These are phyloP conservation scores for Rubroboletus satanas DNA, from an alignment of 768 basidiomycete species.

Conservation along the genomic window DNA sequence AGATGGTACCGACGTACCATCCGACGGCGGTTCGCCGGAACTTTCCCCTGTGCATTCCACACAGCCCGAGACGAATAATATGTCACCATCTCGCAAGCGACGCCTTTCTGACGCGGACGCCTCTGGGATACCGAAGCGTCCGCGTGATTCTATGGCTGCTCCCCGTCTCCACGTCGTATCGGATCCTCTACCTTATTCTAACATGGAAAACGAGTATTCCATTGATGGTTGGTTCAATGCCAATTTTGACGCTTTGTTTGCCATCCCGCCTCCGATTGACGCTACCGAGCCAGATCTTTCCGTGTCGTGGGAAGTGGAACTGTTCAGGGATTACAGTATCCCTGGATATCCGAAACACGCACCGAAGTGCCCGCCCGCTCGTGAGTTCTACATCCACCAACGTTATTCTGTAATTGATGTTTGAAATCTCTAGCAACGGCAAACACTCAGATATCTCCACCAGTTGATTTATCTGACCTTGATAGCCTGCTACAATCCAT, in stretches of 20 bases:
- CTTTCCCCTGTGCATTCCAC: not conserved
- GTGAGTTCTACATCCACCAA: conserved; percentile 1
- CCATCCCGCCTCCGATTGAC: conserved; percentile 26
- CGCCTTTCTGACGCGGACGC: conserved; percentile 34
- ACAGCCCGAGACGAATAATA: not conserved
- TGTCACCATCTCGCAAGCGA: conserved; percentile 31
- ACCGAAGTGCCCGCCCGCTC: not conserved
- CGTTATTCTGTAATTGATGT: not conserved
- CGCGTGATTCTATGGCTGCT: conserved; percentile 9
- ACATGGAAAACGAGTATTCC: conserved; percentile 16
- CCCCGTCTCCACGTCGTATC: conserved; percentile 31
- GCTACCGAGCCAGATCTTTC: conserved; percentile 25
- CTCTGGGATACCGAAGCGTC: conserved; percentile 26
- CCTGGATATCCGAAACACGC: not conserved
- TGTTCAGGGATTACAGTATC: conserved; percentile 30
- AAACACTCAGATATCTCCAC: not conserved
- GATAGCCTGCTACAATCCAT: conserved; percentile 11
- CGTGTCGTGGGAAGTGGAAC: conserved; percentile 30
- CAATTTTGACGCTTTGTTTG: conserved; percentile 23
- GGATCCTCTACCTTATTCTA: conserved; percentile 25
- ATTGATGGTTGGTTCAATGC: conserved; percentile 38
- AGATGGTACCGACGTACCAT: not conserved
- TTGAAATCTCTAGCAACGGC: not conserved
- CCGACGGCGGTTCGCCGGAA: not conserved
- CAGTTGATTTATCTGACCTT: not conserved